Conservation (phyloP, 139 green algal species). For the Coelastrella sp. region DNA sequence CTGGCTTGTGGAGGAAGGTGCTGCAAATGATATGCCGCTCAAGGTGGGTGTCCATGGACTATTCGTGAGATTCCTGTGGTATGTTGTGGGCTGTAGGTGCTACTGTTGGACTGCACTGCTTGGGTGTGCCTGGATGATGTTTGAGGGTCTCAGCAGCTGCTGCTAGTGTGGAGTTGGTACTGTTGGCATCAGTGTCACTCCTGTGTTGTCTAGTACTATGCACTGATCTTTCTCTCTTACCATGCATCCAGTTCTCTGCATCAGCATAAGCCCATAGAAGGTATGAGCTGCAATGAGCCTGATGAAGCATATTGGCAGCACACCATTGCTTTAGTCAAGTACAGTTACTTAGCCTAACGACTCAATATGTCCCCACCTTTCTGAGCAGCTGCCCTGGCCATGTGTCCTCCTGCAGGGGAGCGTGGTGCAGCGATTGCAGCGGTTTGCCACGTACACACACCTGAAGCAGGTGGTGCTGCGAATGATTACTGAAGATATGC, state of each 20-base stretch:
- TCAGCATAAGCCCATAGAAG: too few relatives aligned
- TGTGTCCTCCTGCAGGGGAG: conserved; percentile 57
- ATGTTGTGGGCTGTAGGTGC: neutral
- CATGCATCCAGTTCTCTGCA: too few relatives aligned
- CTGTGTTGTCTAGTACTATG: neutral
- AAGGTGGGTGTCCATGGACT: neutral
- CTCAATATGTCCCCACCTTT: too few relatives aligned
- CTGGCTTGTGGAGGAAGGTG: conserved; percentile 54
- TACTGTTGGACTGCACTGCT: neutral
- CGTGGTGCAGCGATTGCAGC: conserved; percentile 92
- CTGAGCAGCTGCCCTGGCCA: too few relatives aligned
- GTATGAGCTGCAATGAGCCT: too few relatives aligned
- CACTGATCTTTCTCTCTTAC: too few relatives aligned
- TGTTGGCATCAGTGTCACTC: neutral
- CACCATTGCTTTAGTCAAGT: too few relatives aligned
- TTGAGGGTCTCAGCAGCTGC: neutral
- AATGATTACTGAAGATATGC: conserved; percentile 87
- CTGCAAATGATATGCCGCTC: conserved; percentile 49
- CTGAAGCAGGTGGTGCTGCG: conserved; percentile 93
- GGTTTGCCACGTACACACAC: conserved; percentile 90
- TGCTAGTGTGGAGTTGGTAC: neutral
- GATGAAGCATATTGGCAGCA: too few relatives aligned
- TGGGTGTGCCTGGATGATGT: too few relatives aligned
- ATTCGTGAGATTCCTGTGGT: neutral
- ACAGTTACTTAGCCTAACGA: too few relatives aligned